A percentile compares a stretch with the other conserved stretches of the same genome.
These are phyloP conservation scores for Albatrellus sp. DNA, from an alignment of 1,284 basidiomycete species.

Conservation along the genomic window DNA sequence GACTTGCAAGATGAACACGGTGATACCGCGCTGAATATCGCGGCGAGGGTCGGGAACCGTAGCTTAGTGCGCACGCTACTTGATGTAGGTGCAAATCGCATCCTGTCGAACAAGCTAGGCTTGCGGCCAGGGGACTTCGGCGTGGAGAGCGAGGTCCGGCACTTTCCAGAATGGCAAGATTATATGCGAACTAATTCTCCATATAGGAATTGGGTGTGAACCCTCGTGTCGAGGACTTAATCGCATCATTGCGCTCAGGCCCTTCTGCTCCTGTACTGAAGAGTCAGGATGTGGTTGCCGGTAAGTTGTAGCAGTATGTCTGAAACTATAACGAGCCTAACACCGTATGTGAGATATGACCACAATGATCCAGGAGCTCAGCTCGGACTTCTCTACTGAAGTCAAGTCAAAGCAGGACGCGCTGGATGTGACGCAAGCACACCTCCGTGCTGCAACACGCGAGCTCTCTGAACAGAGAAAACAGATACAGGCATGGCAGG, in stretches of 20 bases:
- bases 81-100: conserved; percentile 89
- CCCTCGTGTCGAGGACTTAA: conserved; percentile 62
- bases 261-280: conserved; percentile 71
- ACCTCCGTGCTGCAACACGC: conserved; percentile 81
- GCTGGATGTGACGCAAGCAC: conserved; percentile 75
- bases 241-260: conserved; percentile 56
- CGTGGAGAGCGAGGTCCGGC: conserved; percentile 73
- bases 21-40: conserved; percentile 92
- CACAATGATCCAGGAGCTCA: conserved; percentile 67
- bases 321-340: neutral
- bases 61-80: conserved; percentile 80
- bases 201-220: conserved; percentile 55
- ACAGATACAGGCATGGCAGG: conserved; percentile 67
- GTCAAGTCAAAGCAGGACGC: conserved; percentile 80
- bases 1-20: conserved; percentile 94
- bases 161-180: neutral
- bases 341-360: conserved; percentile 60
- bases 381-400: conserved; percentile 72
- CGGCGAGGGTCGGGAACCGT: conserved; percentile 87
- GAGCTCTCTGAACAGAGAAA: conserved; percentile 84
- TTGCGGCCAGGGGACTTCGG: conserved; percentile 90
- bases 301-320: conserved; percentile 25
- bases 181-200: conserved; percentile 4
- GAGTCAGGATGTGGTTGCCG: conserved; percentile 81
- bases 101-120: conserved; percentile 88